These are phyloP conservation scores for Pterocarpus santalinus DNA, from an alignment of 306 rosid species.

Conservation along the genomic window DNA sequence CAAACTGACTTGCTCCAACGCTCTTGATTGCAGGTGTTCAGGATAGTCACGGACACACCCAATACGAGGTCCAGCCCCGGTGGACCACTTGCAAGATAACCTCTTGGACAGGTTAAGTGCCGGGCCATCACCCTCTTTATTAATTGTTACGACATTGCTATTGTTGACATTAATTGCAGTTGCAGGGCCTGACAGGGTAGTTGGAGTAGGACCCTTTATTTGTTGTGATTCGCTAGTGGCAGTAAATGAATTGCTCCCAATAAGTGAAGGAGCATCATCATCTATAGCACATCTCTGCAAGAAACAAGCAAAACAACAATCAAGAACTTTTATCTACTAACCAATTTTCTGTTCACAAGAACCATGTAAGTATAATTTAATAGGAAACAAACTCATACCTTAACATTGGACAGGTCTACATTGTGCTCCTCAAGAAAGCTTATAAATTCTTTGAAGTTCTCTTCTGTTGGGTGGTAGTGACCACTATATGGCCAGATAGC, in stretches of 20 bases:
- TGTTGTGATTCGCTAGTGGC: conserved; percentile 45
- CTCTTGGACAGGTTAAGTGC: conserved; percentile 53
- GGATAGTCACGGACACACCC: conserved; percentile 97
- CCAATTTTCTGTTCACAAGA: neutral
- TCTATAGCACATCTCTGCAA: conserved; percentile 78
- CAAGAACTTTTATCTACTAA: neutral
- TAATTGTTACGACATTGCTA: conserved; percentile 39
- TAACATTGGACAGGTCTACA: conserved; percentile 84
- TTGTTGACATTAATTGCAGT: conserved; percentile 24
- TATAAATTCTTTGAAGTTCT: conserved; percentile 80
- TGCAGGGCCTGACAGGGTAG: conserved; percentile 25
- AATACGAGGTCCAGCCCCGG: conserved; percentile 85
- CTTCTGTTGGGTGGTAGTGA: conserved; percentile 95
- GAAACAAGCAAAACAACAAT: conserved; percentile 17
- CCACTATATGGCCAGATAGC: conserved; percentile 99
- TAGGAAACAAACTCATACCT: conserved; percentile 56
- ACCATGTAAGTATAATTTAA: neutral
- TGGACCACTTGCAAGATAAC: conserved; percentile 83
- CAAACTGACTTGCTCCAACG: conserved; percentile 82
- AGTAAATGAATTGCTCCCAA: conserved; percentile 48
- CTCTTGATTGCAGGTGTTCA: conserved; percentile 69
- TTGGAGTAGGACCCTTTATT: conserved; percentile 38
- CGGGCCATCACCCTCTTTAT: conserved; percentile 44
- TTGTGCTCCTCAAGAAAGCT: conserved; percentile 80
- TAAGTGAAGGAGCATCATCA: conserved; percentile 68